These are phyloP conservation scores for Camellia sinensis DNA, from an alignment of 148 eudicot genomes.

Conservation along the genomic window DNA sequence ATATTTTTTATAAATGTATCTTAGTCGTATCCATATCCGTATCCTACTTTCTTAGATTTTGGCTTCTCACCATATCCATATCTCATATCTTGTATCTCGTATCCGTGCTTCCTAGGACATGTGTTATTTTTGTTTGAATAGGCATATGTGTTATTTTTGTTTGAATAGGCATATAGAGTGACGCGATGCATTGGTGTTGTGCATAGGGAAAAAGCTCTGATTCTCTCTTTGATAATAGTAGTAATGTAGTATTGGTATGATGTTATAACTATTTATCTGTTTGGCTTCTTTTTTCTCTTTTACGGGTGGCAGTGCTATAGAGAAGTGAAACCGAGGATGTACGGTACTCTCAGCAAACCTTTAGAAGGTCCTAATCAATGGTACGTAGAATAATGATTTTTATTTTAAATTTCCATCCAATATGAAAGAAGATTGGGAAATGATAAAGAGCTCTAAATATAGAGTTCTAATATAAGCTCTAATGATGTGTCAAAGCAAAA, in stretches of 20 bases:
- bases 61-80: too few species aligned
- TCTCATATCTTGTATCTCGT: too few species aligned
- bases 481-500: too few species aligned
- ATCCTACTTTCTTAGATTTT: too few species aligned
- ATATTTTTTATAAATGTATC: too few species aligned
- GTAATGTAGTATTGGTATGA: neutral
- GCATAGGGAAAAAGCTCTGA: neutral
- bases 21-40: too few species aligned
- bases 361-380: slow-evolving; percentile 80
- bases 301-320: slow-evolving; percentile 58
- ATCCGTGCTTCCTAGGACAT: too few species aligned
- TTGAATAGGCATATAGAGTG: neutral
- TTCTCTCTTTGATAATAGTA: neutral
- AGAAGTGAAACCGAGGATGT: slow-evolving; percentile 61
- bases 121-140: neutral
- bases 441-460: too few species aligned
- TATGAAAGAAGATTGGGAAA: neutral
- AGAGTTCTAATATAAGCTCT: too few species aligned
- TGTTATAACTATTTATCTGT: neutral
- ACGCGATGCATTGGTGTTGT: neutral
- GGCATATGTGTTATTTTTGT: neutral
- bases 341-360: slow-evolving; percentile 66
- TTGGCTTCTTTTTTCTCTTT: slow-evolving; percentile 6
- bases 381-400: slow-evolving; percentile 33
- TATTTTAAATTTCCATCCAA: neutral